These are phyloP conservation scores for Vaccinium macrocarpon DNA, from an alignment of 148 eudicot species.

Conservation along the genomic window DNA sequence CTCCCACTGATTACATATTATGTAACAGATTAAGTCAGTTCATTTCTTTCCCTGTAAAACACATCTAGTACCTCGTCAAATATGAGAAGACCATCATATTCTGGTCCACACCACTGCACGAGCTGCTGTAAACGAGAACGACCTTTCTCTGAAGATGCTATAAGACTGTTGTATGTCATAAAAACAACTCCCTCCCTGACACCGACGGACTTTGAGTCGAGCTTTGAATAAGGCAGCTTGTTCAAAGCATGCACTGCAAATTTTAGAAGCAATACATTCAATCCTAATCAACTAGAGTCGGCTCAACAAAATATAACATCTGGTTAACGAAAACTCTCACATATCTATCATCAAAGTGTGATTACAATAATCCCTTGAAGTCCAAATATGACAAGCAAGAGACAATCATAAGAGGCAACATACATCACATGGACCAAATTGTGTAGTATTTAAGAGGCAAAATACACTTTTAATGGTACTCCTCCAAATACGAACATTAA, in stretches of 20 bases:
- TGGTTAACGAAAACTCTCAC: background rate
- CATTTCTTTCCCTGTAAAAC: constrained; percentile 2
- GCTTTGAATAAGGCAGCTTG: constrained; percentile 95
- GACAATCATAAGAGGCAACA: constrained; percentile 1
- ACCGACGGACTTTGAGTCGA: constrained; percentile 93
- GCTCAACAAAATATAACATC: background rate
- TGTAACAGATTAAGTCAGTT: background rate
- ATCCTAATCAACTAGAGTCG: constrained; percentile 1
- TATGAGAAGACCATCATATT: constrained; percentile 82
- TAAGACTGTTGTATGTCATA: constrained; percentile 93
- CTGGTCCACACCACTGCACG: constrained; percentile 90
- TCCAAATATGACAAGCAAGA: constrained; percentile 8
- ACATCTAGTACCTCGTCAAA: constrained; percentile 79
- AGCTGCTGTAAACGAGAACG: constrained; percentile 92
- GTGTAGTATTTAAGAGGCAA: background rate
- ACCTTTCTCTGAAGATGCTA: constrained; percentile 98
- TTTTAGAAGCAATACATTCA: constrained; percentile 2
- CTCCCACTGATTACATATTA: constrained; percentile 11
- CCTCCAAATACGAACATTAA: constrained; percentile 13
- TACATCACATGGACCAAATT: background rate
- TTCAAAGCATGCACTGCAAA: constrained; percentile 91
- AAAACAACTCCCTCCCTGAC: constrained; percentile 92
- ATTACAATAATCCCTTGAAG: background rate
- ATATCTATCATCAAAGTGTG: background rate
- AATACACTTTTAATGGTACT: background rate